A percentile compares a stretch with the other conserved stretches of the same genome.
Evolutionary conservation across 768 basidiomycete genomes (phyloP).

Genomic region (Rhodosporidiobolus sp.): DNA sequence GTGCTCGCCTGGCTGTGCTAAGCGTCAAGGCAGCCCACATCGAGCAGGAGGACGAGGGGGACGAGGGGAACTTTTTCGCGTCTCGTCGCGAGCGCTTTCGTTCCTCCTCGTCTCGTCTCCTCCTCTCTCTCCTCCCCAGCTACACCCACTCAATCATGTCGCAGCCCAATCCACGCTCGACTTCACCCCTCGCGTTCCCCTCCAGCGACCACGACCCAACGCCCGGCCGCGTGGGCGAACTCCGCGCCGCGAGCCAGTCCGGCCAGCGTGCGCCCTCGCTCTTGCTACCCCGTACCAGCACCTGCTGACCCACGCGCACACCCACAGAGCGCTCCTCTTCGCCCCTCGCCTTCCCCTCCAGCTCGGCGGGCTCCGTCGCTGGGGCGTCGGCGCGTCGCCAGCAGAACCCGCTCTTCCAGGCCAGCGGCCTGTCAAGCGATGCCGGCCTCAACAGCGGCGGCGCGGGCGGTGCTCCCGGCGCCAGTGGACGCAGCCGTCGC

Average conservation of each 20-base stretch:
- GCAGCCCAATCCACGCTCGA: constrained; percentile 10
- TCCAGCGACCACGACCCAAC: background rate
- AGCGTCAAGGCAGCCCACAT: background rate
- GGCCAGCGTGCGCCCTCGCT: background rate
- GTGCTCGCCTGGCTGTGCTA: background rate
- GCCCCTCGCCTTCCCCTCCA: constrained; percentile 50
- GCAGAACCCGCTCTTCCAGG: constrained; percentile 35
- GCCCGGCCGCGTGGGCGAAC: too few species aligned
- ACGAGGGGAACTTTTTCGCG: background rate
- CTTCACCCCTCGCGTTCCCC: constrained; percentile 35
- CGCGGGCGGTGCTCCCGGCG: constrained; percentile 13
- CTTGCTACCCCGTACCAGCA: too few species aligned
- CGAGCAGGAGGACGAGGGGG: background rate
- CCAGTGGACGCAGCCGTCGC: constrained; percentile 8
- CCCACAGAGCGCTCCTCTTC: constrained; percentile 44
- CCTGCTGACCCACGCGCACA: background rate
- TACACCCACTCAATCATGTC: background rate
- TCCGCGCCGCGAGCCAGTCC: background rate
- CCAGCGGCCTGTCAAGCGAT: constrained; percentile 31
- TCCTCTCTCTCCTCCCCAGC: background rate
- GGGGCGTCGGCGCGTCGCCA: constrained; percentile 24
- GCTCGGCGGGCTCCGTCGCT: constrained; percentile 40
- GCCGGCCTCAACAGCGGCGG: constrained; percentile 20
- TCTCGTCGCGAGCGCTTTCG: background rate
- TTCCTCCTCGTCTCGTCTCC: background rate